Evolutionary conservation across 352 stramenopile genomes (phyloP).

Genomic region (Globisporangium camurandrum): DNA sequence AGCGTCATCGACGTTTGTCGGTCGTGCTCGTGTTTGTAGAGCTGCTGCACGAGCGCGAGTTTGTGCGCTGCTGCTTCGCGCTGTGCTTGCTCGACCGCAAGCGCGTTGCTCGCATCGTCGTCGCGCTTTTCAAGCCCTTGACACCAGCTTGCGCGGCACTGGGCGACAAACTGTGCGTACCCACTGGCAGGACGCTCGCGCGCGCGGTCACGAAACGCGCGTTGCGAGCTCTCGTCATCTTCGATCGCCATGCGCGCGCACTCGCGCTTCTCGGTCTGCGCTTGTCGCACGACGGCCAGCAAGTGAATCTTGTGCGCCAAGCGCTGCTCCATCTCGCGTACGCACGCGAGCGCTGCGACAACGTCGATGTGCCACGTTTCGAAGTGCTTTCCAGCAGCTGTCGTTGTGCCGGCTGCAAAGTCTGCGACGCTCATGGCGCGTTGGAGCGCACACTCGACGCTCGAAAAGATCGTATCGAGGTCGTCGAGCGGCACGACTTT

Average conservation of each 20-base stretch:
- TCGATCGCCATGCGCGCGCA: conserved; percentile 27
- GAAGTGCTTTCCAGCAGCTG: conserved; percentile 28
- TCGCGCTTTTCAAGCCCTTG: conserved; percentile 27
- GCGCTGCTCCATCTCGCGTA: conserved; percentile 23
- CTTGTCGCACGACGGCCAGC: conserved; percentile 22
- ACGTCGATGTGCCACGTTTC: conserved; percentile 41
- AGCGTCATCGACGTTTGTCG: conserved; percentile 28
- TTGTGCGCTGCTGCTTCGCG: conserved; percentile 6
- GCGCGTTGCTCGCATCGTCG: conserved; percentile 15
- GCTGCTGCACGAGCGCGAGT: conserved; percentile 11
- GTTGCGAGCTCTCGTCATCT: conserved; percentile 23
- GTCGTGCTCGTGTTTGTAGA: conserved; percentile 16
- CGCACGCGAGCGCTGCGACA: conserved; percentile 16
- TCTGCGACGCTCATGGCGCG: conserved; percentile 37
- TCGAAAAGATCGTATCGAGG: conserved; percentile 24
- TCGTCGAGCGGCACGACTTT: conserved; percentile 30
- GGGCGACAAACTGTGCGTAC: conserved; percentile 18
- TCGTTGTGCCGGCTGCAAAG: conserved; percentile 30
- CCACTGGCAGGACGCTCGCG: conserved; percentile 15
- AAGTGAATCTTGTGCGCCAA: conserved; percentile 29
- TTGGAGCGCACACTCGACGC: conserved; percentile 24
- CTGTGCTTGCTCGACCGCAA: conserved; percentile 7
- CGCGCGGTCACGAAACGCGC: conserved; percentile 9
- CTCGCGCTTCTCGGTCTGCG: conserved; percentile 26
- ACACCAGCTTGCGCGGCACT: conserved; percentile 36